These are phyloP conservation scores for Colletotrichum sp. DNA, from an alignment of 2,329 filamentous ascomycete genomes.

Conservation along the genomic window DNA sequence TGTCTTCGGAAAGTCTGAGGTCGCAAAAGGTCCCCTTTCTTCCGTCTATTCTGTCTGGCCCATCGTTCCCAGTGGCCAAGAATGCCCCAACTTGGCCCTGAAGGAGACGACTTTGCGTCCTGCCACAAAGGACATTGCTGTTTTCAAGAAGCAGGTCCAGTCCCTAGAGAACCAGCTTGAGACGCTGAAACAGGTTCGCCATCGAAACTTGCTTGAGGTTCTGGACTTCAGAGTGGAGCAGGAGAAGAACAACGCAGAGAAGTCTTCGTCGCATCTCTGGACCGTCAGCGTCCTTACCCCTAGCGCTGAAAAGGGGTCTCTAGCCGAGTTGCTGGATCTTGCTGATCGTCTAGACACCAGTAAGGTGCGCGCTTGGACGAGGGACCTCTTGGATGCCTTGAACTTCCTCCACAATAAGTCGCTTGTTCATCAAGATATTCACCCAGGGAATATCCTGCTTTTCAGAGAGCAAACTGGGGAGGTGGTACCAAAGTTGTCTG, in stretches of 20 bases:
- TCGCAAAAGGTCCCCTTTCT: conserved; percentile 70
- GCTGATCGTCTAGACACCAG: conserved; percentile 75
- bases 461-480: conserved; percentile 73
- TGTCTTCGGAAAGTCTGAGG: conserved; percentile 72
- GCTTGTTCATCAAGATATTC: conserved; percentile 82
- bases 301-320: conserved; percentile 79
- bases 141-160: conserved; percentile 79
- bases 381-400: conserved; percentile 87
- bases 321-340: conserved; percentile 82
- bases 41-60: conserved; percentile 77
- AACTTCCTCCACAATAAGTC: conserved; percentile 87
- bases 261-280: conserved; percentile 55
- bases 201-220: conserved; percentile 79
- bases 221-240: conserved; percentile 82
- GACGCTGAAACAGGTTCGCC: conserved; percentile 73
- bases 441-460: conserved; percentile 79
- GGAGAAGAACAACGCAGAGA: conserved; percentile 43
- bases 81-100: conserved; percentile 70
- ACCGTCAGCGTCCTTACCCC: conserved; percentile 78
- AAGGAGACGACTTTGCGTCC: conserved; percentile 72
- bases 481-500: conserved; percentile 75
- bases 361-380: conserved; percentile 87
- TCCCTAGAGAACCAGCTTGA: conserved; percentile 79
- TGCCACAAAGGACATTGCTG: conserved; percentile 60
- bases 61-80: conserved; percentile 58